phyloP scores from a whole-genome alignment of 169 alveolate genomes.

The Eimeria maxima region DNA sequence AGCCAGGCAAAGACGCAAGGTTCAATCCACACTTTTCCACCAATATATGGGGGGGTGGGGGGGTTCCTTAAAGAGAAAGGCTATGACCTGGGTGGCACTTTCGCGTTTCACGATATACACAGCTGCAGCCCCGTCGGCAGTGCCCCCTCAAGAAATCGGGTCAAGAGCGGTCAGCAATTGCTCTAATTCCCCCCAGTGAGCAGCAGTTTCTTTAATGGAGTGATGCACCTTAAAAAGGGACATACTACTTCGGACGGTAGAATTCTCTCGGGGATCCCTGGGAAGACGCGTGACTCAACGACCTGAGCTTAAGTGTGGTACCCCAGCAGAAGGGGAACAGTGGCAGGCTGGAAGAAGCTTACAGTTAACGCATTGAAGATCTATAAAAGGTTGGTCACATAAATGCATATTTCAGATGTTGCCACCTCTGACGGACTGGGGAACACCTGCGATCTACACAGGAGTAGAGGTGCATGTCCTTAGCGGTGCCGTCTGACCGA shows the following conservation, averaged over 20 bases:
- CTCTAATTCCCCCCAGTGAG: neutral
- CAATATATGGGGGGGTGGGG: neutral
- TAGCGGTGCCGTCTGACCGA: neutral
- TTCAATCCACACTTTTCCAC: neutral
- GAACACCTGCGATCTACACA: neutral
- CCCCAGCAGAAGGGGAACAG: neutral
- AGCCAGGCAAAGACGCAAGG: neutral
- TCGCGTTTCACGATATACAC: neutral
- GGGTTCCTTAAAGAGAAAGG: neutral
- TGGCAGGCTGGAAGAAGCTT: neutral
- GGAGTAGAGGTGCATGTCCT: neutral
- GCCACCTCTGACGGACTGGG: neutral
- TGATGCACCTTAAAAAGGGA: neutral
- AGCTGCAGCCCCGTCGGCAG: conserved; percentile 34
- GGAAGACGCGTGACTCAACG: neutral
- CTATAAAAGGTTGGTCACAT: neutral
- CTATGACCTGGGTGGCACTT: neutral
- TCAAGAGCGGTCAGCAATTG: neutral
- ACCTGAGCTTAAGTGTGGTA: neutral
- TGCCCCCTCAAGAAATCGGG: neutral
- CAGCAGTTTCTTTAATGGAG: neutral
- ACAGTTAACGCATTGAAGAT: neutral
- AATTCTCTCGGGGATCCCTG: neutral
- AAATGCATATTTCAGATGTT: neutral
- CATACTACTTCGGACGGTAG: neutral